A percentile compares a stretch with the other conserved stretches of the same genome.
These are phyloP conservation scores for Sonneratia caseolaris DNA, from an alignment of 345 rosid genomes.

Conservation along the genomic window DNA sequence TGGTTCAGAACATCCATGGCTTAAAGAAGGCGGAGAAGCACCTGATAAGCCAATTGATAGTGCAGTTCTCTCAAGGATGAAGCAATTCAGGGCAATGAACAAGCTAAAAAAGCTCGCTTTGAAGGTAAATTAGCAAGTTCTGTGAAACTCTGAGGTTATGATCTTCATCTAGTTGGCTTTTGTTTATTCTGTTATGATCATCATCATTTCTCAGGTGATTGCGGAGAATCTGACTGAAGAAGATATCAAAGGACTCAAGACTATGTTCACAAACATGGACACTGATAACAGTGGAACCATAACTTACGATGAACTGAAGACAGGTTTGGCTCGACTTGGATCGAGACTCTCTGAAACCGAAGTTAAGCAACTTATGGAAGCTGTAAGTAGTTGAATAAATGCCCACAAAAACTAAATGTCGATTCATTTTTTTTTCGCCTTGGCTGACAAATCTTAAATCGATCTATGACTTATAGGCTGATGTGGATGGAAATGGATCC, in stretches of 20 bases:
- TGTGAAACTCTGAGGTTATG: background rate
- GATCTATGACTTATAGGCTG: constrained; percentile 26
- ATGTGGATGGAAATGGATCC: constrained; percentile 85
- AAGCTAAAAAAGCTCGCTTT: constrained; percentile 73
- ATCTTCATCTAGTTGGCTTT: too few relatives aligned
- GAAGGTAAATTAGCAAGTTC: constrained; percentile 37
- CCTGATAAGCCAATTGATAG: constrained; percentile 60
- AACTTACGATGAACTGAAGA: constrained; percentile 66
- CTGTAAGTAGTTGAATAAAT: constrained; percentile 37
- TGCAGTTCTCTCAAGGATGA: constrained; percentile 71
- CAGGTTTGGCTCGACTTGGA: constrained; percentile 64
- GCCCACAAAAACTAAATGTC: background rate
- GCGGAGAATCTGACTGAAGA: constrained; percentile 64
- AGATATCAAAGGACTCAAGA: constrained; percentile 17
- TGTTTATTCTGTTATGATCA: background rate
- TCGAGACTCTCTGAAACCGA: constrained; percentile 69
- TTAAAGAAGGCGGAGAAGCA: constrained; percentile 68
- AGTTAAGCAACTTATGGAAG: constrained; percentile 78
- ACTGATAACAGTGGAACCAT: constrained; percentile 82
- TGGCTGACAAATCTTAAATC: background rate
- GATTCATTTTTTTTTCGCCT: background rate
- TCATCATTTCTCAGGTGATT: constrained; percentile 39
- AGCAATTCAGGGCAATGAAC: constrained; percentile 81
- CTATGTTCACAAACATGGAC: constrained; percentile 71
- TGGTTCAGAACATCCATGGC: constrained; percentile 75